phyloP scores from a whole-genome alignment of 1,284 basidiomycete species.

The Ceratobasidium sp. region DNA sequence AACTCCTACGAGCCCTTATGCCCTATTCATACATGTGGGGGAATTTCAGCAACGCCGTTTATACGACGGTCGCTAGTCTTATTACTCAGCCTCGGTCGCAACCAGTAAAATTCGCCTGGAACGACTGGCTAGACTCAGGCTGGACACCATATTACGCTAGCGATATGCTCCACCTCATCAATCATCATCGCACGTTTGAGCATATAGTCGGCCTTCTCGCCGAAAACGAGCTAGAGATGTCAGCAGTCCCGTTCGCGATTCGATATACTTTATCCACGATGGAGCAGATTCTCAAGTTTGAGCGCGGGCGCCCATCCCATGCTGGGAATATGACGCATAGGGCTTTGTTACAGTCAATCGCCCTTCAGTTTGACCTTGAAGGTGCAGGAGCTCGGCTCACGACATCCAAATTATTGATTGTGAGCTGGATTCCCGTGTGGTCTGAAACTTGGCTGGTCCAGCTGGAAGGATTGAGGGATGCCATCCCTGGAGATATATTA shows the following conservation, averaged over 20 bases:
- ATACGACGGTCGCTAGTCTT: conserved; percentile 1
- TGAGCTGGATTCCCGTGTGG: not conserved
- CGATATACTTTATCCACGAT: not conserved
- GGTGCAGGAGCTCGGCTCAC: not conserved
- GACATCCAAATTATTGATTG: not conserved
- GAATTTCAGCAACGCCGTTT: not conserved
- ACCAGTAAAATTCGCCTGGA: not conserved
- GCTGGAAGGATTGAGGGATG: conserved; percentile 3
- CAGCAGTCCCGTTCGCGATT: conserved; percentile 20
- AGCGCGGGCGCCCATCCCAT: not conserved
- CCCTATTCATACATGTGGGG: conserved; percentile 33
- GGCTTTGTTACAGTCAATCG: not conserved
- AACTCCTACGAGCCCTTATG: conserved; percentile 7
- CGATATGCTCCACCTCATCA: conserved; percentile 12
- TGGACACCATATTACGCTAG: conserved; percentile 26
- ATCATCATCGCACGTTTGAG: not conserved
- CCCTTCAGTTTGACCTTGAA: not conserved
- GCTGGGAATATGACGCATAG: not conserved
- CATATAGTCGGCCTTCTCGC: not conserved
- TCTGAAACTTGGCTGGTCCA: conserved; percentile 9
- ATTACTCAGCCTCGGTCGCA: not conserved
- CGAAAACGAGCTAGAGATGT: not conserved
- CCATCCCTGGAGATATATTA: conserved; percentile 2
- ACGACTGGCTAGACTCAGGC: not conserved
- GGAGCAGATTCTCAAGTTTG: conserved; percentile 10